Percentiles rank a stretch among this genome's conserved stretches.
These are phyloP conservation scores for Globisporangium okanoganense DNA, from an alignment of 352 stramenopile species.

Conservation along the genomic window DNA sequence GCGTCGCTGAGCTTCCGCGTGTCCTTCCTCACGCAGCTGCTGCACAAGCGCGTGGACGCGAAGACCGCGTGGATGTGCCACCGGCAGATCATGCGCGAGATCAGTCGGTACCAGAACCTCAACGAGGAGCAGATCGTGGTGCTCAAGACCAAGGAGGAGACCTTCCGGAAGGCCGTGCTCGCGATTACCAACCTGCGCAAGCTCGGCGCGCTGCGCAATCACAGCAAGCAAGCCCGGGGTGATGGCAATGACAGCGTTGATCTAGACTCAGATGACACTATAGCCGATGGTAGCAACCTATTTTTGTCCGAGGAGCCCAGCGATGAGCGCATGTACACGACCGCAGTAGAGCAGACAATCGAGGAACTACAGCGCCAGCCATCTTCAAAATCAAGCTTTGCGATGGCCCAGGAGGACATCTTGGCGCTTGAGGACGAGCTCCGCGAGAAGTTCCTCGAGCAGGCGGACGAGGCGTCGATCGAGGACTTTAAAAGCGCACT, in stretches of 20 bases:
- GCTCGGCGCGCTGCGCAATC: conserved; percentile 22
- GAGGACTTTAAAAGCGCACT: conserved; percentile 70
- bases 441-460: conserved; percentile 56
- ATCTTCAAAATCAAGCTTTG: not conserved
- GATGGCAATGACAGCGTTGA: conserved; percentile 14
- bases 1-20: conserved; percentile 62
- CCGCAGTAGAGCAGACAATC: conserved; percentile 34
- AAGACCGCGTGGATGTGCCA: conserved; percentile 81
- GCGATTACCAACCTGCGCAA: conserved; percentile 51
- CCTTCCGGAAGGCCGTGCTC: conserved; percentile 64
- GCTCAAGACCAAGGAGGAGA: conserved; percentile 61
- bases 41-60: conserved; percentile 57
- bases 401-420: conserved; percentile 25
- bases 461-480: conserved; percentile 53
- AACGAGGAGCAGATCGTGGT: conserved; percentile 61
- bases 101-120: conserved; percentile 63
- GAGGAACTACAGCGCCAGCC: conserved; percentile 1
- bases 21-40: conserved; percentile 59
- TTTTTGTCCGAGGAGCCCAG: not conserved
- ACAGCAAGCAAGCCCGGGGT: not conserved
- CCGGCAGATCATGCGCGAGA: conserved; percentile 74
- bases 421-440: conserved; percentile 58
- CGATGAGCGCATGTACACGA: conserved; percentile 30
- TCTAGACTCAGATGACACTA: not conserved
- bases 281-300: not conserved